Evolutionary conservation across 2,329 filamentous ascomycete genomes (phyloP).

Genomic region (Zalaria sp.): DNA sequence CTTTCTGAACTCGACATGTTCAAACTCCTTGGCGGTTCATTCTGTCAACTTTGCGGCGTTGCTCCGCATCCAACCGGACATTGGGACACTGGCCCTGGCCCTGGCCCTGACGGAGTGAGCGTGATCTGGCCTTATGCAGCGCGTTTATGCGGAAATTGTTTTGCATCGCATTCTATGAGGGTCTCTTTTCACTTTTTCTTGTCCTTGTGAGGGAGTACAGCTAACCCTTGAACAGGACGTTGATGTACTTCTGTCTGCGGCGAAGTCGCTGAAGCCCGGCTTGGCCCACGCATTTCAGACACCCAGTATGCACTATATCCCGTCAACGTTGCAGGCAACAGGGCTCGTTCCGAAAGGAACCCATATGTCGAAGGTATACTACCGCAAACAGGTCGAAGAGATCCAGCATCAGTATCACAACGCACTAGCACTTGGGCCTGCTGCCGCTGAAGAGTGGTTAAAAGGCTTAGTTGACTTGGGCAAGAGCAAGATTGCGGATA

Average conservation of each 20-base stretch:
- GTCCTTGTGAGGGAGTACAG: not conserved
- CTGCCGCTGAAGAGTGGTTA: slow-evolving; percentile 61
- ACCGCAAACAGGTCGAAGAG: slow-evolving; percentile 45
- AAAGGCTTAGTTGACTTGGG: slow-evolving; percentile 58
- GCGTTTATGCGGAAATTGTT: slow-evolving; percentile 52
- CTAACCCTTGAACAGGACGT: slow-evolving; percentile 44
- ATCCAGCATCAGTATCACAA: slow-evolving; percentile 49
- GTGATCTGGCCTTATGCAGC: slow-evolving; percentile 60
- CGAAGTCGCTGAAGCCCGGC: slow-evolving; percentile 49
- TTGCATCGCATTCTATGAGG: slow-evolving; percentile 47
- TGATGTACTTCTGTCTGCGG: slow-evolving; percentile 50
- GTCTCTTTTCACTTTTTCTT: slow-evolving; percentile 29
- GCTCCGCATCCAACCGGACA: slow-evolving; percentile 8
- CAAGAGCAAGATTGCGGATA: slow-evolving; percentile 44
- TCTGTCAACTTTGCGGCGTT: slow-evolving; percentile 56
- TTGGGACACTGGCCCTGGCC: slow-evolving; percentile 36
- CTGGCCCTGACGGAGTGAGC: slow-evolving; percentile 45
- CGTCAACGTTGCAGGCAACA: slow-evolving; percentile 38
- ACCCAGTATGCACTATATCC: slow-evolving; percentile 44
- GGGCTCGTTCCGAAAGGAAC: slow-evolving; percentile 31
- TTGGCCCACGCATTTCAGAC: slow-evolving; percentile 56
- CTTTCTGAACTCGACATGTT: slow-evolving; percentile 65
- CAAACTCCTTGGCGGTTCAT: slow-evolving; percentile 46
- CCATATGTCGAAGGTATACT: slow-evolving; percentile 51
- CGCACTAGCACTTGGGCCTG: slow-evolving; percentile 51